Conservation (phyloP, 306 rosid genomes). For the Sindora glabra region DNA sequence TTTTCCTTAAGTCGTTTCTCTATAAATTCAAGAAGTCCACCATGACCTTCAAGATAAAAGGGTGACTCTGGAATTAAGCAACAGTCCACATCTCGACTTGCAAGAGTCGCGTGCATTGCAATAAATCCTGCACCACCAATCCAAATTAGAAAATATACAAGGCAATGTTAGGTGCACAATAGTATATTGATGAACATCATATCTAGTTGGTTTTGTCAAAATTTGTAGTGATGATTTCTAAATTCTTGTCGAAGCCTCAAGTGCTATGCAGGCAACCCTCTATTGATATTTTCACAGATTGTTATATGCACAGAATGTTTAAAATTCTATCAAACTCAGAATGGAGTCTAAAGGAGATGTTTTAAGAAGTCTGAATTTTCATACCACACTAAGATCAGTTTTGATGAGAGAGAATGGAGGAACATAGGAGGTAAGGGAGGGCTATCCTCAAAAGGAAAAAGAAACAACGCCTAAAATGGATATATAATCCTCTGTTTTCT, state of each 20-base stretch:
- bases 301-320: too few relatives aligned
- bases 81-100: constrained; percentile 93
- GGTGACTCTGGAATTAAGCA: constrained; percentile 97
- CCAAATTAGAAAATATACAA: neutral
- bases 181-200: neutral
- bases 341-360: too few relatives aligned
- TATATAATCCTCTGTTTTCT: too few relatives aligned
- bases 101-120: constrained; percentile 95
- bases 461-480: too few relatives aligned
- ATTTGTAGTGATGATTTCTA: neutral
- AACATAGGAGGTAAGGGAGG: too few relatives aligned
- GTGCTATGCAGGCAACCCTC: too few relatives aligned
- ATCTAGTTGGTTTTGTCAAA: neutral
- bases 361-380: too few relatives aligned
- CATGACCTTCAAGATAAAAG: constrained; percentile 85
- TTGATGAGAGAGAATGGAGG: too few relatives aligned
- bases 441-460: too few relatives aligned
- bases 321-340: too few relatives aligned
- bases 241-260: neutral
- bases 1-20: constrained; percentile 67
- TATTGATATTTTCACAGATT: too few relatives aligned
- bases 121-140: constrained; percentile 63
- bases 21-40: constrained; percentile 78
- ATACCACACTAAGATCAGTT: too few relatives aligned
- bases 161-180: neutral